Conservation (phyloP, 345 rosid genomes). For the Gossypium thurberi region DNA sequence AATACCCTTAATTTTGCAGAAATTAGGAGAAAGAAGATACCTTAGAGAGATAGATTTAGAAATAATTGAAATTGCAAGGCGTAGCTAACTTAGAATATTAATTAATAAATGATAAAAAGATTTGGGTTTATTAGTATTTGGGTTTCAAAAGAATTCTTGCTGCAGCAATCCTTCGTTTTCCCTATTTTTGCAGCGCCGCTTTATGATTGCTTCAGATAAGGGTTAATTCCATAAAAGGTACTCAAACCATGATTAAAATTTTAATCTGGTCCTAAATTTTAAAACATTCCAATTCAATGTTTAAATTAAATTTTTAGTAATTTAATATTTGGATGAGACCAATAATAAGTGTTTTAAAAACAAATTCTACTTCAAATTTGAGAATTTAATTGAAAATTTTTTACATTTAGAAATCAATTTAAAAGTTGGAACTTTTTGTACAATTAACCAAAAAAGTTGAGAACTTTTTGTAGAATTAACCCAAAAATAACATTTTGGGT, state of each 20-base stretch:
- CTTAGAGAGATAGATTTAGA: not conserved
- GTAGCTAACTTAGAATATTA: not conserved
- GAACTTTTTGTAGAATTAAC: no score
- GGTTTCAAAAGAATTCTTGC: not conserved
- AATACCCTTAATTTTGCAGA: not conserved
- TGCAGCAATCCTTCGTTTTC: not conserved
- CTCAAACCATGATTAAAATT: no score
- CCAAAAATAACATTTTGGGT: not conserved
- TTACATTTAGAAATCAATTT: no score
- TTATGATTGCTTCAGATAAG: not conserved
- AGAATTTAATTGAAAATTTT: no score
- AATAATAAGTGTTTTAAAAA: no score
- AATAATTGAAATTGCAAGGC: not conserved
- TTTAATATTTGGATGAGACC: no score
- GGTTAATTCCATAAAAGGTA: not conserved
- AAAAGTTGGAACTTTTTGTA: no score
- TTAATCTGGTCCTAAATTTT: no score
- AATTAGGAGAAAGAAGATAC: not conserved
- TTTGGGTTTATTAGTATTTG: not conserved
- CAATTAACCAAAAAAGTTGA: no score
- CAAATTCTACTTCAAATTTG: no score
- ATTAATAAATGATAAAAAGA: not conserved
- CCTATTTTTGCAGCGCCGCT: not conserved
- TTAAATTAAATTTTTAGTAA: no score
- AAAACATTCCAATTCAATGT: no score